These are phyloP conservation scores for Acrodontium crateriforme DNA, from an alignment of 2,329 filamentous ascomycete genomes.

Conservation along the genomic window DNA sequence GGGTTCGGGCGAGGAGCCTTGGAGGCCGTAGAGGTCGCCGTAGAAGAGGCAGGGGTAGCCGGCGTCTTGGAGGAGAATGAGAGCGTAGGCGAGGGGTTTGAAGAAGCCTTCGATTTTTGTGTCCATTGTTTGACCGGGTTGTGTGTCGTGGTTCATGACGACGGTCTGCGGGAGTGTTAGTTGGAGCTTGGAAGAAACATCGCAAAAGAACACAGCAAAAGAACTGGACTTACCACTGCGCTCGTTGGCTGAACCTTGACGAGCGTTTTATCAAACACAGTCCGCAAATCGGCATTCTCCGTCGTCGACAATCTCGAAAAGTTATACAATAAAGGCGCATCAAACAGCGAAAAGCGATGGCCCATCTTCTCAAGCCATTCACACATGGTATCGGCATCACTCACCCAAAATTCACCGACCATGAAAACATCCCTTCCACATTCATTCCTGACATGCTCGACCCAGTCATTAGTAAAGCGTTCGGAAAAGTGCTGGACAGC, in stretches of 20 bases:
- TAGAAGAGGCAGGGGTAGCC: slow-evolving; percentile 57
- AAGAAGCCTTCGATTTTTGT: slow-evolving; percentile 52
- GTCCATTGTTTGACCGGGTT: slow-evolving; percentile 47
- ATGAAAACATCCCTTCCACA: slow-evolving; percentile 42
- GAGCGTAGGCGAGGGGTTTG: slow-evolving; percentile 55
- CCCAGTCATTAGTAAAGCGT: slow-evolving; percentile 49
- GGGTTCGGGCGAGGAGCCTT: slow-evolving; percentile 33
- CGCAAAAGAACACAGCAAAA: no score
- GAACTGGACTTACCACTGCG: slow-evolving; percentile 6
- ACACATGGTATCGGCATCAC: slow-evolving; percentile 40
- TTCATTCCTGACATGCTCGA: slow-evolving; percentile 33
- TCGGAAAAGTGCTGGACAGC: slow-evolving; percentile 58
- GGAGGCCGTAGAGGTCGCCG: slow-evolving; percentile 52
- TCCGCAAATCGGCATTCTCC: no score
- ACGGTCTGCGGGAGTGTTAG: slow-evolving; percentile 33
- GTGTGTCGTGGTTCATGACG: slow-evolving; percentile 58
- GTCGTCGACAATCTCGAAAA: no score
- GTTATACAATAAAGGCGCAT: slow-evolving; percentile 53
- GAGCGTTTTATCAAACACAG: no score
- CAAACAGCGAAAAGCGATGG: slow-evolving; percentile 50
- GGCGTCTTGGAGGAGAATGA: slow-evolving; percentile 51
- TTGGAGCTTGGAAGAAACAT: no score
- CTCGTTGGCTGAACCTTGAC: slow-evolving; percentile 24
- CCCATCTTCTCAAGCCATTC: slow-evolving; percentile 35
- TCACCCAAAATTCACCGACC: slow-evolving; percentile 57